These are phyloP conservation scores for Aspergillus ustus DNA, from an alignment of 2,329 filamentous ascomycete species.

Conservation along the genomic window DNA sequence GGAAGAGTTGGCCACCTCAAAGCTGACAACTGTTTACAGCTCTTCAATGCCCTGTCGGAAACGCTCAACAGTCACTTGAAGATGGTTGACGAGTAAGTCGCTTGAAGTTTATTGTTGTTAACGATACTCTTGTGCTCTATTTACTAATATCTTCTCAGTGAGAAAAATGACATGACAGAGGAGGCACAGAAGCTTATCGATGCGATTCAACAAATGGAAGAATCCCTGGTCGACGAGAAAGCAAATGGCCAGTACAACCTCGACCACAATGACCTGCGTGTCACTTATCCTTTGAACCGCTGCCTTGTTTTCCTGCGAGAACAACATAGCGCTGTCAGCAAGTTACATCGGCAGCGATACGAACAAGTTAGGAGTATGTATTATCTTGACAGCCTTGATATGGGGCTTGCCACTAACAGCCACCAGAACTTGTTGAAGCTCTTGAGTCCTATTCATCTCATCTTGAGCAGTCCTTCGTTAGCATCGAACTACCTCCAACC, in stretches of 20 bases:
- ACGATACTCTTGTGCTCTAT: not conserved
- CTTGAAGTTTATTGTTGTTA: not conserved
- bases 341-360: slow-evolving; percentile 86
- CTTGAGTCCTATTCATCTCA: slow-evolving; percentile 96
- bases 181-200: slow-evolving; percentile 85
- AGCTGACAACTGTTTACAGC: slow-evolving; percentile 55
- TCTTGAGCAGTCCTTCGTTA: slow-evolving; percentile 85
- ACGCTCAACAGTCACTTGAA: slow-evolving; percentile 89
- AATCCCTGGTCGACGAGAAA: slow-evolving; percentile 78
- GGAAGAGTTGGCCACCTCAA: not conserved
- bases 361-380: slow-evolving; percentile 92
- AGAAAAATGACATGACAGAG: slow-evolving; percentile 89
- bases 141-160: slow-evolving; percentile 49
- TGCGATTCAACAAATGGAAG: slow-evolving; percentile 90
- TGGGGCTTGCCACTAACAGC: slow-evolving; percentile 28
- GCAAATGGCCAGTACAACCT: slow-evolving; percentile 65
- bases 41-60: slow-evolving; percentile 89
- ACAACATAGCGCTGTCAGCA: slow-evolving; percentile 79
- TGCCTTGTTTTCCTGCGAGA: slow-evolving; percentile 84
- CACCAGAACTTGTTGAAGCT: slow-evolving; percentile 84
- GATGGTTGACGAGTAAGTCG: slow-evolving; percentile 69
- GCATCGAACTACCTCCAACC: slow-evolving; percentile 82
- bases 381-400: not conserved
- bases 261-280: slow-evolving; percentile 70
- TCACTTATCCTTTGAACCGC: slow-evolving; percentile 80